Conservation (phyloP, 2,329 filamentous ascomycete species). For the Lachnellula subtilissima region DNA sequence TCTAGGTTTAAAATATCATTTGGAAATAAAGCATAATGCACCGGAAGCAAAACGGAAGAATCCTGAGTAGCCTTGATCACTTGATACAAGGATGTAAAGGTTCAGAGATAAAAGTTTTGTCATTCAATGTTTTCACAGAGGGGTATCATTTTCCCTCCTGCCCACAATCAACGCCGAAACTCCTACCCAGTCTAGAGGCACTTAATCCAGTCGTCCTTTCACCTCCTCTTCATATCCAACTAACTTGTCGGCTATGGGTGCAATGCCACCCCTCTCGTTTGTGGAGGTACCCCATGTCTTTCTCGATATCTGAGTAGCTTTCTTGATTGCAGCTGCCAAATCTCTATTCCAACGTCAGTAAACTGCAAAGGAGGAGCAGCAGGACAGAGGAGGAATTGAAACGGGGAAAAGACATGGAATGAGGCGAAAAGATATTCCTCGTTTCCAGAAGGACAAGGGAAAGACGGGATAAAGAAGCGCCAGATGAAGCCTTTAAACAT, state of each 20-base stretch:
- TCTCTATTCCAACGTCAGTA: constrained; percentile 9
- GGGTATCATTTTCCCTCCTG: constrained; percentile 3
- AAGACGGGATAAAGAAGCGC: background rate
- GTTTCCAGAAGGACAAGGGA: background rate
- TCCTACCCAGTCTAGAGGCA: background rate
- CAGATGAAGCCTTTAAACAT: background rate
- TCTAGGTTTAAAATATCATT: background rate
- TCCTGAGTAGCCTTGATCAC: background rate
- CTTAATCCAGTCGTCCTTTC: constrained; percentile 17
- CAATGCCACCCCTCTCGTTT: constrained; percentile 11
- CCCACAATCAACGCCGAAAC: background rate
- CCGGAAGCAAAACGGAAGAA: background rate
- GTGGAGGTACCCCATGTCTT: constrained; percentile 19
- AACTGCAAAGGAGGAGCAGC: background rate
- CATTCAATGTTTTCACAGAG: background rate
- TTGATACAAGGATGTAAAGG: background rate
- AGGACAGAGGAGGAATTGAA: background rate
- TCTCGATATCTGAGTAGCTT: constrained; percentile 15
- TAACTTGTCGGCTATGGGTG: constrained; percentile 20
- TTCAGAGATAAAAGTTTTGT: background rate
- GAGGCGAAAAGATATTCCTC: background rate
- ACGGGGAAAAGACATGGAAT: background rate
- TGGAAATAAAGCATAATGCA: background rate
- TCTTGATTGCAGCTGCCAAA: constrained; percentile 19
- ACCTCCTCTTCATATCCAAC: constrained; percentile 26